A percentile compares a stretch with the other conserved stretches of the same genome.
These are phyloP conservation scores for Ophiostoma quercus DNA, from an alignment of 2,329 filamentous ascomycete genomes.

Conservation along the genomic window DNA sequence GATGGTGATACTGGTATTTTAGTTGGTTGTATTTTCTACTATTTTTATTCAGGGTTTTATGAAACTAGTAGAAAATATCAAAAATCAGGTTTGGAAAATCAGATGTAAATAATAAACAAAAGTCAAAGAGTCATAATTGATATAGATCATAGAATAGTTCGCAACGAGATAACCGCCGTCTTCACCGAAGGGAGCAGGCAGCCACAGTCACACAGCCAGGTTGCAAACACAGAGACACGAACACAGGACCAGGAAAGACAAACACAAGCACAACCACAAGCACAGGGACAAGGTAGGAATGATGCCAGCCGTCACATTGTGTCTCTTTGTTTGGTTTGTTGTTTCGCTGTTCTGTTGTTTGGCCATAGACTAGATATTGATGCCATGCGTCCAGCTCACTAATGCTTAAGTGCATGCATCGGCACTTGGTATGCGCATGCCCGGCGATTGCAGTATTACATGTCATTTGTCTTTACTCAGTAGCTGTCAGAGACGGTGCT, in stretches of 20 bases:
- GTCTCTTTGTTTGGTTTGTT: neutral
- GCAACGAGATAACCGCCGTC: neutral
- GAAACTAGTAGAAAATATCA: neutral
- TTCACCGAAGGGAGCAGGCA: neutral
- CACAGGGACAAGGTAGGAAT: neutral
- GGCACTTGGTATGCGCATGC: slow-evolving; percentile 3
- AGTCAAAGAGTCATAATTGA: neutral
- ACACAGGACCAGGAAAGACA: neutral
- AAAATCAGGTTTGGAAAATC: neutral
- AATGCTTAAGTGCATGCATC: slow-evolving; percentile 10
- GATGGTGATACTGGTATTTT: neutral
- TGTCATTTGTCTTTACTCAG: neutral
- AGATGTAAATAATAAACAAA: neutral
- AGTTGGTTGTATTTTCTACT: neutral
- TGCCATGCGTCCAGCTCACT: neutral
- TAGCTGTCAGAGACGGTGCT: neutral
- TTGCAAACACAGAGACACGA: neutral
- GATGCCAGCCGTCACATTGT: neutral
- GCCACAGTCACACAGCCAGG: neutral
- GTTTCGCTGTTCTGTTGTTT: too few species aligned
- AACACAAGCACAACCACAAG: neutral
- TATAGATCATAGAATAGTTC: too few species aligned
- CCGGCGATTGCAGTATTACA: neutral
- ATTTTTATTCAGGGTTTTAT: neutral
- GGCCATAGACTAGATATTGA: neutral